A percentile compares a stretch with the other conserved stretches of the same genome.
Conservation (phyloP, 1,284 basidiomycete species). For the Sporisorium exsertum region DNA sequence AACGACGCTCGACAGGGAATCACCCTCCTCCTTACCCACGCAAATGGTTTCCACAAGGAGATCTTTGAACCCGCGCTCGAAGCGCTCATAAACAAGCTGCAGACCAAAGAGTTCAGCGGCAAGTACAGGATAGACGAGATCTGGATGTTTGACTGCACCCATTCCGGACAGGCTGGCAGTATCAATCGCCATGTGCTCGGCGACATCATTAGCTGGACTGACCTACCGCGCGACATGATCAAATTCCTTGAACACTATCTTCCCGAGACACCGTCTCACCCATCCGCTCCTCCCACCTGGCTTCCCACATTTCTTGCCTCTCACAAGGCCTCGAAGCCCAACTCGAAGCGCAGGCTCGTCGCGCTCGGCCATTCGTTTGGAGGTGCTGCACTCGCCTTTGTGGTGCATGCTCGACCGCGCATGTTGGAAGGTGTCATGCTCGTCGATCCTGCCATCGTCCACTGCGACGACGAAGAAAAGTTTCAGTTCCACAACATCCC, state of each 20-base stretch:
- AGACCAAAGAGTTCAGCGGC: conserved; percentile 22
- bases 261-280: conserved; percentile 66
- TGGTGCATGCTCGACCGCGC: conserved; percentile 76
- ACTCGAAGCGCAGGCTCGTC: conserved; percentile 71
- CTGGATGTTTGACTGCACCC: conserved; percentile 81
- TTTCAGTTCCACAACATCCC: conserved; percentile 23
- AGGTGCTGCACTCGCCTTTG: conserved; percentile 70
- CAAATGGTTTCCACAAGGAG: conserved; percentile 86
- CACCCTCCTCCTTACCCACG: conserved; percentile 81
- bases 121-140: conserved; percentile 76
- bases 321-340: conserved; percentile 25
- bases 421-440: conserved; percentile 81
- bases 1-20: conserved; percentile 60
- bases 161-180: conserved; percentile 80
- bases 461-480: conserved; percentile 50
- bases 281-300: conserved; percentile 31
- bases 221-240: conserved; percentile 79
- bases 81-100: conserved; percentile 69
- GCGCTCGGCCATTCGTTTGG: conserved; percentile 82
- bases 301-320: conserved; percentile 44
- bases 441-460: conserved; percentile 81
- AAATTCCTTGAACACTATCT: conserved; percentile 78
- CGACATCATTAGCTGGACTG: conserved; percentile 77
- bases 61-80: conserved; percentile 78
- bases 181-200: conserved; percentile 76